These are phyloP conservation scores for Cladosporium sp. DNA, from an alignment of 2,329 filamentous ascomycete species.

Conservation along the genomic window DNA sequence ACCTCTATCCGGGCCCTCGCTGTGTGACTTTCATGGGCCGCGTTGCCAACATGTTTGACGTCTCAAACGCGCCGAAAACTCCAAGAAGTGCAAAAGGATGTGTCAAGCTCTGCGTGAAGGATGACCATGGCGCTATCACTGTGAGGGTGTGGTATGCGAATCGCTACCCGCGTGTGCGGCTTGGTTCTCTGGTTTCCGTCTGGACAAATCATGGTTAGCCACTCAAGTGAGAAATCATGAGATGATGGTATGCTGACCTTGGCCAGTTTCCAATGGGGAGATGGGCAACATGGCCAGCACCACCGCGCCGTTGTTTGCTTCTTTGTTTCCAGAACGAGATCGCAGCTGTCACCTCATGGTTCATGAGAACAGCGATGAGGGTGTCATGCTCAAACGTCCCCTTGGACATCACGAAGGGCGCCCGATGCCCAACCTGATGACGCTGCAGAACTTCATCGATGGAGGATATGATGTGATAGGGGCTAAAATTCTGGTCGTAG, in stretches of 20 bases:
- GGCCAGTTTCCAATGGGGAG: slow-evolving; percentile 44
- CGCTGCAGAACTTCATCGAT: slow-evolving; percentile 50
- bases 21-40: slow-evolving; percentile 52
- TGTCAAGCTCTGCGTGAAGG: slow-evolving; percentile 53
- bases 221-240: not conserved
- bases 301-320: slow-evolving; percentile 48
- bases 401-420: slow-evolving; percentile 38
- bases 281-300: slow-evolving; percentile 37
- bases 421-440: slow-evolving; percentile 50
- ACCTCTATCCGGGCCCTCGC: slow-evolving; percentile 47
- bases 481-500: slow-evolving; percentile 53
- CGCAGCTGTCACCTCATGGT: slow-evolving; percentile 52
- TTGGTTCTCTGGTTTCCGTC: slow-evolving; percentile 54
- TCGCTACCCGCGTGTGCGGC: slow-evolving; percentile 42
- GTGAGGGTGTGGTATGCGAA: slow-evolving; percentile 38
- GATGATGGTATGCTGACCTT: slow-evolving; percentile 5
- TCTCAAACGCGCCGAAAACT: slow-evolving; percentile 39
- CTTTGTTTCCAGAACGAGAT: slow-evolving; percentile 56
- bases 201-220: slow-evolving; percentile 49
- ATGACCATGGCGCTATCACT: slow-evolving; percentile 52
- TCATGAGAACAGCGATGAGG: slow-evolving; percentile 45
- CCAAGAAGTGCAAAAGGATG: slow-evolving; percentile 47
- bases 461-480: slow-evolving; percentile 51
- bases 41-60: slow-evolving; percentile 52
- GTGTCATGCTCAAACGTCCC: slow-evolving; percentile 43